Evolutionary conservation across 1,284 basidiomycete species (phyloP).

Genomic region (Leccinum subrobustum): DNA sequence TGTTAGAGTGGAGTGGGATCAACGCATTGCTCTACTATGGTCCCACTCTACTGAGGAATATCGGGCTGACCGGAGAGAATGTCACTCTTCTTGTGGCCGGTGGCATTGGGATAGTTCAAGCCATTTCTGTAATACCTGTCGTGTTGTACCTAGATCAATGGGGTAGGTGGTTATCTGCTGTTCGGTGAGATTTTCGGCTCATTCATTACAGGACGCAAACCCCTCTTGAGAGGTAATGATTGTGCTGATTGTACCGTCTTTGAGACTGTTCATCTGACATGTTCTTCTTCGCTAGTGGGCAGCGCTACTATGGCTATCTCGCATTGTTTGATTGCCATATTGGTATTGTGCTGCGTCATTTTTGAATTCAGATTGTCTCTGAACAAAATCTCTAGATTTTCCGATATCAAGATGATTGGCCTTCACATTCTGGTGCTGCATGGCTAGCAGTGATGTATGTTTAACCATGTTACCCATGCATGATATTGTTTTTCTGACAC

Average conservation of each 20-base stretch:
- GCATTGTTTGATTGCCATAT: slow-evolving; percentile 68
- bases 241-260: background rate
- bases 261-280: slow-evolving; percentile 1
- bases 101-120: slow-evolving; percentile 78
- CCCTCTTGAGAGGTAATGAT: slow-evolving; percentile 51
- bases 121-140: slow-evolving; percentile 71
- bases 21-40: slow-evolving; percentile 82
- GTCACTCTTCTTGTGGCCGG: slow-evolving; percentile 67
- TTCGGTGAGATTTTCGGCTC: background rate
- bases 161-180: slow-evolving; percentile 43
- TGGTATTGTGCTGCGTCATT: slow-evolving; percentile 40
- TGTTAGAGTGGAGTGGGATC: slow-evolving; percentile 77
- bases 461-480: slow-evolving; percentile 1
- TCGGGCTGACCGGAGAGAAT: slow-evolving; percentile 56
- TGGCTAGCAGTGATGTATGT: slow-evolving; percentile 66
- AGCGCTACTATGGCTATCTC: slow-evolving; percentile 70
- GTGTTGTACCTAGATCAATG: slow-evolving; percentile 71
- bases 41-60: slow-evolving; percentile 62
- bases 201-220: slow-evolving; percentile 52
- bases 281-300: slow-evolving; percentile 44
- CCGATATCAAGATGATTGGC: slow-evolving; percentile 54
- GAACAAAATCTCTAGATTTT: slow-evolving; percentile 41
- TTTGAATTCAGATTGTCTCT: background rate
- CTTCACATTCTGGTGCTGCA: slow-evolving; percentile 51
- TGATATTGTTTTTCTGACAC: slow-evolving; percentile 2